Percentiles rank a stretch among this genome's conserved stretches.
Evolutionary conservation across 768 basidiomycete species (phyloP).

Genomic region (Tylopilus cervinicoccineus): DNA sequence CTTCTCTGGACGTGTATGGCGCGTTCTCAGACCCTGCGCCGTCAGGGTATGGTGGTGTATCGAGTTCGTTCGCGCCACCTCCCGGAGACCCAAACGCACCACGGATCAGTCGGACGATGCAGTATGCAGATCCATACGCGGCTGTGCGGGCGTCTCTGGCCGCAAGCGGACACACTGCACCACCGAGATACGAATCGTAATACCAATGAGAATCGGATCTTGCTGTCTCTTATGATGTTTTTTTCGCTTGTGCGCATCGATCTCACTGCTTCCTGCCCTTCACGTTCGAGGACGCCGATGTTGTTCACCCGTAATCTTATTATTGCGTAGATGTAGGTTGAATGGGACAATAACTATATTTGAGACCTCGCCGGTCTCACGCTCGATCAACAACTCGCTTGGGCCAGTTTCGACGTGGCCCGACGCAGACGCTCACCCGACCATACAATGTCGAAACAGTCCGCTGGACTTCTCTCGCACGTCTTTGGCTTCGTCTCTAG

Average conservation of each 20-base stretch:
- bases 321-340: constrained; percentile 9
- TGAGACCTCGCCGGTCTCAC: constrained; percentile 19
- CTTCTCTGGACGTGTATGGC: constrained; percentile 84
- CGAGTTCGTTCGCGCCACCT: constrained; percentile 33
- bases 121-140: constrained; percentile 87
- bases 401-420: constrained; percentile 5
- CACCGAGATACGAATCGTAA: constrained; percentile 55
- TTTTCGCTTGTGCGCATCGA: constrained; percentile 10
- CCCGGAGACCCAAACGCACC: constrained; percentile 34
- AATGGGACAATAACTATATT: constrained; percentile 10
- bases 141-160: constrained; percentile 64
- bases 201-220: constrained; percentile 36
- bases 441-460: background rate
- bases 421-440: constrained; percentile 4
- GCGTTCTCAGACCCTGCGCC: constrained; percentile 89
- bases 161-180: constrained; percentile 29
- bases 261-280: constrained; percentile 8
- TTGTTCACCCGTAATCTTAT: constrained; percentile 10
- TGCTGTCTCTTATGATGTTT: background rate
- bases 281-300: constrained; percentile 7
- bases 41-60: constrained; percentile 55
- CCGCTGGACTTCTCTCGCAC: constrained; percentile 51
- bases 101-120: constrained; percentile 85
- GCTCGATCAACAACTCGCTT: background rate
- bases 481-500: constrained; percentile 67